Conservation (phyloP, 1,284 basidiomycete genomes). For the Ustilago trichophora region DNA sequence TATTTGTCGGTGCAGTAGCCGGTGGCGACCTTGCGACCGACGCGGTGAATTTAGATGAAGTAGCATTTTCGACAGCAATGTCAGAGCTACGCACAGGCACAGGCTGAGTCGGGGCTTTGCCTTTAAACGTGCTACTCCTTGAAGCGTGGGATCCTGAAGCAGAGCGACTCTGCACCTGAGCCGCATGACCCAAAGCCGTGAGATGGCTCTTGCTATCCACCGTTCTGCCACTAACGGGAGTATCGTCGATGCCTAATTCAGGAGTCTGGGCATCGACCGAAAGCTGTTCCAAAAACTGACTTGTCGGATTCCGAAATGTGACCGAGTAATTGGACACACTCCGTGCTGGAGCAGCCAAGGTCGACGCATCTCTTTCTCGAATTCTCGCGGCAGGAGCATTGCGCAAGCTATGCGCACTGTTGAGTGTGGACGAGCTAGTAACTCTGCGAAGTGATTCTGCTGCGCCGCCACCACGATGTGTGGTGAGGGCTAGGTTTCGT, state of each 20-base stretch:
- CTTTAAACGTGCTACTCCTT: conserved; percentile 5
- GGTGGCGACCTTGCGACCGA: not conserved
- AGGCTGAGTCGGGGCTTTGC: conserved; percentile 9
- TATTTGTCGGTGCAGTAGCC: not conserved
- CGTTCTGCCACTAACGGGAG: conserved; percentile 12
- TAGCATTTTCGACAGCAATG: conserved; percentile 1
- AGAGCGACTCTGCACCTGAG: conserved; percentile 22
- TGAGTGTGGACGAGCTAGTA: conserved; percentile 29
- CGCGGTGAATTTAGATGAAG: not conserved
- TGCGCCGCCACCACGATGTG: conserved; percentile 4
- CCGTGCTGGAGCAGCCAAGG: conserved; percentile 3
- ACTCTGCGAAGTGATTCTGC: conserved; percentile 34
- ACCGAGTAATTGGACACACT: conserved; percentile 26
- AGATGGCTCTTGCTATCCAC: conserved; percentile 34
- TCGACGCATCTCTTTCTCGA: conserved; percentile 12
- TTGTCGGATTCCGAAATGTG: conserved; percentile 38
- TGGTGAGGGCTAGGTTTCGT: not conserved
- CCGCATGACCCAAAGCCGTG: conserved; percentile 40
- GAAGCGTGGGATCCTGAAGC: conserved; percentile 1
- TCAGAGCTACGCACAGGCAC: conserved; percentile 6
- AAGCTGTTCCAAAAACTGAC: conserved; percentile 34
- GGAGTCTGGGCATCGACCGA: conserved; percentile 28
- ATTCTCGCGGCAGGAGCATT: no score
- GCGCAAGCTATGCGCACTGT: conserved; percentile 12
- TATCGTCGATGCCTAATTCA: conserved; percentile 32